Evolutionary conservation across 2,329 filamentous ascomycete species (phyloP).

Genomic region (Aspergillus oerlinghausenensis): DNA sequence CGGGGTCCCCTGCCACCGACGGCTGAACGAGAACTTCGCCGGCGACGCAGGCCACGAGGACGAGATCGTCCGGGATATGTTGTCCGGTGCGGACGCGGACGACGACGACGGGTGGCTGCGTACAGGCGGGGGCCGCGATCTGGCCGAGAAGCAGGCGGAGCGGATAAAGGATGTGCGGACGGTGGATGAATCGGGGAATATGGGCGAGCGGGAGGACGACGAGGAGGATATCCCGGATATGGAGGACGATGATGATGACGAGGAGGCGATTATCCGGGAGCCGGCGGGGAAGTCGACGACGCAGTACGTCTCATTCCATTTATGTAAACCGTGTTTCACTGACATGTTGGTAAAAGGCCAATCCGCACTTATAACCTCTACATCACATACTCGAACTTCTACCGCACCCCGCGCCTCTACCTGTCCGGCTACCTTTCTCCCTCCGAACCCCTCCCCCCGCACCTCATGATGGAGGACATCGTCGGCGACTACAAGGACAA

Average conservation of each 20-base stretch:
- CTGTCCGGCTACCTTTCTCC: conserved; percentile 81
- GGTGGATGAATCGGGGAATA: conserved; percentile 81
- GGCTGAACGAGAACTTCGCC: conserved; percentile 89
- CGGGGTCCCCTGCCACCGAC: conserved; percentile 86
- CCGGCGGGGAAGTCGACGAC: conserved; percentile 46
- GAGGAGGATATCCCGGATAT: conserved; percentile 87
- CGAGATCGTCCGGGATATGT: conserved; percentile 75
- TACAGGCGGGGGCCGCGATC: conserved; percentile 66
- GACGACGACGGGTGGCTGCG: conserved; percentile 89
- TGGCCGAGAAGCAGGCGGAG: conserved; percentile 66
- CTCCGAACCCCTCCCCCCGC: conserved; percentile 74
- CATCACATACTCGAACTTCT: conserved; percentile 96
- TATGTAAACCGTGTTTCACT: conserved; percentile 1
- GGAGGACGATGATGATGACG: conserved; percentile 92
- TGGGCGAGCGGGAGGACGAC: conserved; percentile 65
- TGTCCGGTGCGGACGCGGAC: conserved; percentile 65
- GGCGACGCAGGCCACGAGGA: conserved; percentile 83
- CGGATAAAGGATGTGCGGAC: conserved; percentile 78
- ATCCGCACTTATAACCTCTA: conserved; percentile 95
- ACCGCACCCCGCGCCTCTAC: conserved; percentile 91
- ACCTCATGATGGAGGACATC: conserved; percentile 93
- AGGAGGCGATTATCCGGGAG: conserved; percentile 92
- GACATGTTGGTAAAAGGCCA: conserved; percentile 51
- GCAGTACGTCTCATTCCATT: conserved; percentile 44
- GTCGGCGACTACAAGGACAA: conserved; percentile 97